These are phyloP conservation scores for Helianthus annuus DNA, from an alignment of 129 eudicot species.

Conservation along the genomic window DNA sequence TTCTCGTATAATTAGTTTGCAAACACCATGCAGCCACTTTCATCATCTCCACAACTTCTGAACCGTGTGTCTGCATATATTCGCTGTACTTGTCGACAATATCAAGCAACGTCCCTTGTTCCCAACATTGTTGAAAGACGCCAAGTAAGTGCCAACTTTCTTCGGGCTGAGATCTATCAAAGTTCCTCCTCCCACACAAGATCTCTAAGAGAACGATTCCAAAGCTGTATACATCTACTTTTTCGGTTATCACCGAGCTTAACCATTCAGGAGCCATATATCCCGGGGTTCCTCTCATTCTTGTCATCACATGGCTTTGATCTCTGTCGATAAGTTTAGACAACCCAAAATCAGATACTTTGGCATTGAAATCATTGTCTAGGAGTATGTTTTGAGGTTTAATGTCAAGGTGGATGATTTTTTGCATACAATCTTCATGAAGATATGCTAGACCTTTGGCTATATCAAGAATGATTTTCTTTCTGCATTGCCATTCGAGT, in stretches of 20 bases:
- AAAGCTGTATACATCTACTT: not conserved
- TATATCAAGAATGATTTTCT: too few species aligned
- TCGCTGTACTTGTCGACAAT: too few species aligned
- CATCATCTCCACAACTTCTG: not conserved
- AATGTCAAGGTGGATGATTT: not conserved
- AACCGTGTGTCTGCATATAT: not conserved
- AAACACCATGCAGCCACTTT: slow-evolving; percentile 3
- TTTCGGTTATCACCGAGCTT: not conserved
- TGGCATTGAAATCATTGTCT: not conserved
- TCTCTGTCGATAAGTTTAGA: not conserved
- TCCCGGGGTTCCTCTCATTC: not conserved
- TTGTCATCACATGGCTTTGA: not conserved
- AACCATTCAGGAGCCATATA: slow-evolving; percentile 1
- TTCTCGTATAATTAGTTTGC: not conserved
- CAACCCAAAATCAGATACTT: not conserved
- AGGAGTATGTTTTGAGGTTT: not conserved
- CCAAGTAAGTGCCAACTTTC: not conserved
- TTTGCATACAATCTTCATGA: too few species aligned
- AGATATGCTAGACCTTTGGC: too few species aligned
- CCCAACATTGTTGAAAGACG: not conserved
- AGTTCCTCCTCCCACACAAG: not conserved
- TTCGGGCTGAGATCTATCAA: not conserved
- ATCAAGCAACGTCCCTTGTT: not conserved
- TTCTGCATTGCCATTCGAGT: too few species aligned
- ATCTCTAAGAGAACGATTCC: not conserved